Conservation (phyloP, 331 rosid species). For the Quercus lobata region DNA sequence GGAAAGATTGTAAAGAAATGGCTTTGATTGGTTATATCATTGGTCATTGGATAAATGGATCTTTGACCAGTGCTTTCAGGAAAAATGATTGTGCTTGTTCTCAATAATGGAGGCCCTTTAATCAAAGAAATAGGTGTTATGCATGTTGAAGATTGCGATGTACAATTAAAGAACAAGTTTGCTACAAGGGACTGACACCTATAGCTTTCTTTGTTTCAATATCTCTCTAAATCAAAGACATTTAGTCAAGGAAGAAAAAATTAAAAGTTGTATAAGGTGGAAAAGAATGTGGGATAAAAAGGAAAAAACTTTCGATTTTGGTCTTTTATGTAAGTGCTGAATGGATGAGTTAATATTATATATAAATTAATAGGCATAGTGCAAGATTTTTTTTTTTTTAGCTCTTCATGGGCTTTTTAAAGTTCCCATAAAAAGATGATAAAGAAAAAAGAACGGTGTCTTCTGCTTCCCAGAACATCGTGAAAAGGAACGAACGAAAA, state of each 20-base stretch:
- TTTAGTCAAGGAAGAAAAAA: conserved; percentile 19
- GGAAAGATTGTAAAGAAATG: conserved; percentile 28
- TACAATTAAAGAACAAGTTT: neutral
- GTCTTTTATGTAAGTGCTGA: conserved; percentile 36
- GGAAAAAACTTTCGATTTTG: conserved; percentile 32
- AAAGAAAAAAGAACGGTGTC: conserved; percentile 28
- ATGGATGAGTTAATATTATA: conserved; percentile 24
- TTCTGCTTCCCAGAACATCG: conserved; percentile 4
- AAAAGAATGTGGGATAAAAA: conserved; percentile 29
- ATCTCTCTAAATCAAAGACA: neutral
- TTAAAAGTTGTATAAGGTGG: conserved; percentile 4
- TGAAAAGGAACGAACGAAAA: conserved; percentile 22
- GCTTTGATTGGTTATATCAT: conserved; percentile 30
- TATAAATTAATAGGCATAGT: conserved; percentile 3
- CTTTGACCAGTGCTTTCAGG: conserved; percentile 43
- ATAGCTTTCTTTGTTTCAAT: conserved; percentile 20
- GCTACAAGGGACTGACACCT: conserved; percentile 22
- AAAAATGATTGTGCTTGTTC: conserved; percentile 27
- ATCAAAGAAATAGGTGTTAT: neutral
- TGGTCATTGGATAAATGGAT: conserved; percentile 27
- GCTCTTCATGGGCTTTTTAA: conserved; percentile 17
- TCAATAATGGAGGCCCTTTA: conserved; percentile 48
- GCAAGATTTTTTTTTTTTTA: conserved; percentile 27
- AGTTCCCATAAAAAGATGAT: conserved; percentile 17
- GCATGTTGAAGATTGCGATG: no score